Base-by-base conservation (phyloP, 371 early-diverging fungal genomes). In the Phascolomyces articulosus region DNA sequence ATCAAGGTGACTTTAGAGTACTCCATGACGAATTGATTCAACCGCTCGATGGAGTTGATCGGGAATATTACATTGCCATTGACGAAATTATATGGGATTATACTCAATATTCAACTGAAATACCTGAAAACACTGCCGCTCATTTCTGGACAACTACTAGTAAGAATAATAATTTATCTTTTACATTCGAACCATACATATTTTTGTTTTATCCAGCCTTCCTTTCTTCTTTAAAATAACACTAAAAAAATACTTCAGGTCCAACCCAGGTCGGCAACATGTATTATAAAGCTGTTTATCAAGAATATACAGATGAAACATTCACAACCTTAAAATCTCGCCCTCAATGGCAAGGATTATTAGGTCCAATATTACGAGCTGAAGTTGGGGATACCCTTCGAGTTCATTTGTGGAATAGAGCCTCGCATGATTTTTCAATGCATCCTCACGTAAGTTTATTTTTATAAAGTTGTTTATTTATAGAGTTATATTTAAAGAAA, bases 281-380 rank as follows among this genome's bases (percentile, higher is more conserved):
- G 40, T 85, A 85, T 63, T 68, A 71, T 62, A 85, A 84, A 56
- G 75, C 83, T 18, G 47, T 81, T 21, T 85, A 81, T 56, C 58
- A 71, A 31, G 80, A 84, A 73, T 85, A 85, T 41, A 73, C 72
- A 7, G 83, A 85, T 68, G 66, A 38, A 0, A 71, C 64, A 16
- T 85, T 63, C 64, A 69, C 60, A 1, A 48, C 64, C 10, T 63
- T 60, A 38, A 68, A 69, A 27, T 38, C 61, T 10, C 54, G 62
- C 13, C 66, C 67, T 24, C 53, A 68, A 48, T 77, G 86, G 86
- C 80, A 79, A 51, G 83, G 80, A 1, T 57, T 74, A 40, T 73
- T 85, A 73, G 84, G 84, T 0, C 84, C 84, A 24, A 71, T 84
- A 7, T 55, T 84, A 18, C 77, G 80, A 57, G 83, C 74, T 7